Evolutionary conservation across 768 basidiomycete species (phyloP), one percentile per base, ranked within the genome.

Genomic region (Leccinellum albellum): DNA sequence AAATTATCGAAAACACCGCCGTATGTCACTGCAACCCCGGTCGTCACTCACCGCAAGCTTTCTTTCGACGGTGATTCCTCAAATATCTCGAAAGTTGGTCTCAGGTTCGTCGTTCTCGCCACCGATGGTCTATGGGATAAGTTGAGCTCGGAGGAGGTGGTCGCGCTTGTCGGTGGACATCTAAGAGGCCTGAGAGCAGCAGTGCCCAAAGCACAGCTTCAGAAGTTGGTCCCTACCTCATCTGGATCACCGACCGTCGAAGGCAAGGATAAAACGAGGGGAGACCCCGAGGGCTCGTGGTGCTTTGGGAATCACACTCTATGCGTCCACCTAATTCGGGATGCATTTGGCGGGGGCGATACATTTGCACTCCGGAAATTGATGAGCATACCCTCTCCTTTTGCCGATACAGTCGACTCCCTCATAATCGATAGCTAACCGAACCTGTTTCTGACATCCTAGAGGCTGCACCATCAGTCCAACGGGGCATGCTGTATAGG

Each of bases 341-440:
- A 96, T 66, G 91, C 93, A n/a, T 84, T 94, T 58, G 91, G 91
- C n/a, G 92, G 94, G 29, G 89, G 82, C 3, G 82, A 94, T 66
- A 77, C 81, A 53, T 66, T 56, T 48, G 71, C 73, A 50, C 76
- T 95, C 57, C 79, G 84, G 50, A 78, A 75, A 67, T 59, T 84
- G 54, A 73, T 94, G 66, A 93, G 91, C 70, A 93, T 95, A 46
- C 90, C 92, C n/a, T 78, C 89, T 6, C 90, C 91, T 15, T 73
- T 82, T 61, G 93, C 64, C 78, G 87, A 54, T 89, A 84, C 68
- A 54, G 61, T 75, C 10, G 59, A 64, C 42, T n/a, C n/a, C n/a
- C n/a, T n/a, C n/a, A n/a, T n/a, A n/a, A n/a, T n/a, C n/a, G n/a
- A n/a, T n/a, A n/a, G n/a, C n/a, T n/a, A n/a, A n/a, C n/a, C n/a